These are phyloP conservation scores for Brassica juncea DNA, from an alignment of 345 rosid species.

Conservation along the genomic window DNA sequence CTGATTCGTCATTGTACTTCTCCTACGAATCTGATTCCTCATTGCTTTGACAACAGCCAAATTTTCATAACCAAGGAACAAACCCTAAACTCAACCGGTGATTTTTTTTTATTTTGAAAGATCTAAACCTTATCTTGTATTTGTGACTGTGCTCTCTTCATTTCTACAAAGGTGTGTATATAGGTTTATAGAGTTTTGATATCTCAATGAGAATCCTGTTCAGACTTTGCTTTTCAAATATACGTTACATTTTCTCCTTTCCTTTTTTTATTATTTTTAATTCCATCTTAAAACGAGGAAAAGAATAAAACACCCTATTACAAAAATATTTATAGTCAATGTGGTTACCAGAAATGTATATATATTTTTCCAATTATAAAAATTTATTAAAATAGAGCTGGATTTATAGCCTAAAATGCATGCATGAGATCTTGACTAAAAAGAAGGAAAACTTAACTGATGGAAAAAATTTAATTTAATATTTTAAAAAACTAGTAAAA, in stretches of 20 bases:
- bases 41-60: background rate
- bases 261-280: background rate
- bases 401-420: background rate
- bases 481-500: no score
- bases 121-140: background rate
- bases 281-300: background rate
- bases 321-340: background rate
- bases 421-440: background rate
- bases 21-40: background rate
- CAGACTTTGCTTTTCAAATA: background rate
- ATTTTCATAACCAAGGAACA: background rate
- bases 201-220: background rate
- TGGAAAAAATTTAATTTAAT: background rate
- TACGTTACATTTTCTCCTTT: background rate
- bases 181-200: background rate
- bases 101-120: background rate
- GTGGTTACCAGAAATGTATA: background rate
- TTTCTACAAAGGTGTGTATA: no score
- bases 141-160: no score
- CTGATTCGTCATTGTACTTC: background rate
- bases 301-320: no score
- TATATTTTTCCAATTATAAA: no score
- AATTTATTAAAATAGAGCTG: no score
- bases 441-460: background rate
- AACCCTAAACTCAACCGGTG: background rate